Conservation (phyloP, 106 monocot genomes). For the Triglochin maritima region DNA sequence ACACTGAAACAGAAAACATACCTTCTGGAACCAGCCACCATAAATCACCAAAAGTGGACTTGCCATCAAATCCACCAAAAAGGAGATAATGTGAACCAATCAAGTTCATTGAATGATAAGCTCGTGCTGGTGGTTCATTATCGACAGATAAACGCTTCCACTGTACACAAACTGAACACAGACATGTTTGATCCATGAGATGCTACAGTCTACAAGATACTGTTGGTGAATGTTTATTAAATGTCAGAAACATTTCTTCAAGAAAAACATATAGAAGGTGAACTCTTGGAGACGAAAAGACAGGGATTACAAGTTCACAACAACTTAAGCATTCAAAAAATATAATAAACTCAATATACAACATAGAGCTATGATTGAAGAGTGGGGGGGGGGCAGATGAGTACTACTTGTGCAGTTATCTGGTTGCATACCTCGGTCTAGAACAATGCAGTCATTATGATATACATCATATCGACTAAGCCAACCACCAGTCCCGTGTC, state of each 20-base stretch:
- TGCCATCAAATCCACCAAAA: conserved; percentile 99
- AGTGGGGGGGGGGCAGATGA: conserved; percentile 1
- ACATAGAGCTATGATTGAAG: too few relatives aligned
- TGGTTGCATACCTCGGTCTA: conserved; percentile 98
- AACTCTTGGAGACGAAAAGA: too few relatives aligned
- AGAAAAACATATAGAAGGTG: too few relatives aligned
- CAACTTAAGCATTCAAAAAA: too few relatives aligned
- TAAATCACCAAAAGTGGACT: conserved; percentile 80
- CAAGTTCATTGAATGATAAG: conserved; percentile 91
- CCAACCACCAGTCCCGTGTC: conserved; percentile 98
- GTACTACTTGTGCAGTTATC: too few relatives aligned
- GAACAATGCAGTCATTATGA: conserved; percentile 79
- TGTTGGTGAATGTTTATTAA: too few relatives aligned
- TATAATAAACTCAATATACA: too few relatives aligned
- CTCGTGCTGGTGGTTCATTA: conserved; percentile 81
- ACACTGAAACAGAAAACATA: conserved; percentile 5
- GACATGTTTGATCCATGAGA: too few relatives aligned
- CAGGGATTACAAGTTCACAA: too few relatives aligned
- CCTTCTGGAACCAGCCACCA: conserved; percentile 99
- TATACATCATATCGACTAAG: conserved; percentile 95
- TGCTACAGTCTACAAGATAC: too few relatives aligned
- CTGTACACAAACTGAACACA: conserved; percentile 80
- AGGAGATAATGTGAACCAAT: conserved; percentile 73
- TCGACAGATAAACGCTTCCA: conserved; percentile 68
- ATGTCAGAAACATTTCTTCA: too few relatives aligned